These are phyloP conservation scores for Globisporangium nagaii DNA, from an alignment of 352 stramenopile genomes.

Conservation along the genomic window DNA sequence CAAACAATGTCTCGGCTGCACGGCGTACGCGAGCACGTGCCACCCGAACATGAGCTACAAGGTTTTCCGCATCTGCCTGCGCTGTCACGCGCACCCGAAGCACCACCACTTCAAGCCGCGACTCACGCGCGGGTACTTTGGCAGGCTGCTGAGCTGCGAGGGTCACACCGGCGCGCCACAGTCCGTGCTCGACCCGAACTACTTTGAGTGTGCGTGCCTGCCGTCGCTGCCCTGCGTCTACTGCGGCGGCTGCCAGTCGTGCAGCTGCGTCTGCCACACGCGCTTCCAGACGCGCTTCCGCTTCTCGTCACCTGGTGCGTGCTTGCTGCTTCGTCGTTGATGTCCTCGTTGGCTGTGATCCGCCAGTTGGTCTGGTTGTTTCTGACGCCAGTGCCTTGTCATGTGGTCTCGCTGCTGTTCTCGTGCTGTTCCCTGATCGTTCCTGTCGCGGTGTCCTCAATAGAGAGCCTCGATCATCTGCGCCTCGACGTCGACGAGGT, in stretches of 20 bases:
- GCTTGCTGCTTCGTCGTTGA: neutral
- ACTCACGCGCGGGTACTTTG: constrained; percentile 49
- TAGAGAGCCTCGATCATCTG: constrained; percentile 28
- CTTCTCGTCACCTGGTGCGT: constrained; percentile 63
- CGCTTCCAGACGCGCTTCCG: constrained; percentile 85
- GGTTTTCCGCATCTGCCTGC: constrained; percentile 65
- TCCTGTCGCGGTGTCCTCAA: neutral
- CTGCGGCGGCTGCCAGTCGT: constrained; percentile 77
- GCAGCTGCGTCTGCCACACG: constrained; percentile 78
- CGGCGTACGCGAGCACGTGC: constrained; percentile 49
- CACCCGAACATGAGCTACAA: constrained; percentile 61
- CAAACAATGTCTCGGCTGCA: constrained; percentile 80
- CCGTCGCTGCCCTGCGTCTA: constrained; percentile 53
- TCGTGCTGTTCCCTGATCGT: neutral
- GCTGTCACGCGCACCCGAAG: constrained; percentile 63
- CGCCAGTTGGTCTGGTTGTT: neutral
- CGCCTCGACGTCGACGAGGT: constrained; percentile 34
- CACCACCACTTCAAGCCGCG: constrained; percentile 73
- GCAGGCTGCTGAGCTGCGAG: constrained; percentile 64
- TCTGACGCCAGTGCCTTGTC: constrained; percentile 6
- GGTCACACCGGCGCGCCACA: constrained; percentile 71
- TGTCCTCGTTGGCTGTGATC: too few relatives aligned
- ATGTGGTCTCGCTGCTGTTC: neutral
- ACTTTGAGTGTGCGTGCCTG: constrained; percentile 69
- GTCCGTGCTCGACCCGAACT: constrained; percentile 61